Base-by-base conservation (phyloP, 495 filamentous ascomycete genomes). In the Trichoderma erinaceum region DNA sequence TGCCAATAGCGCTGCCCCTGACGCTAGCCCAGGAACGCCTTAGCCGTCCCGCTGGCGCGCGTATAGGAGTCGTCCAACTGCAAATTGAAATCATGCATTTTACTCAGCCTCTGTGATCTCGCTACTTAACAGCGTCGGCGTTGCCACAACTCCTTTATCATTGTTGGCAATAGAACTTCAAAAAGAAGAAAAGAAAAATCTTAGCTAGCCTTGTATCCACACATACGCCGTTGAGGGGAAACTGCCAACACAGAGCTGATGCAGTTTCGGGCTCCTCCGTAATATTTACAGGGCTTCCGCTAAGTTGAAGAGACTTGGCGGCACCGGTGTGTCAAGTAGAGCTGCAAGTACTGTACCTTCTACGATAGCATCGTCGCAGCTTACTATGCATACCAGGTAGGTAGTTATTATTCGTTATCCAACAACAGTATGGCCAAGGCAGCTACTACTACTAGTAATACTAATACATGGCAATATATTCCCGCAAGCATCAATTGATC, bases 11-110 rank as follows among this genome's bases (percentile, higher is more conserved):
- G 7, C 21, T 35, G 41, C 63, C 63, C 63, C 63, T 65, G 63
- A 65, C 63, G 63, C 63, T 65, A 65, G 35, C n/a, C 63, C 63
- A 12, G 35, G 21, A 65, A 43, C 18, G 21, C 63, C 21, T 27
- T 65, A 65, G 63, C 63, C 35, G n/a, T 44, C 21, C 56, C 56
- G 56, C 56, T 23, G 3, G 56, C 27, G 56, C 52, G 52, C 56
- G 27, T 61, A 61, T 21, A 21, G 48, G 16, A 18, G 48, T 21
- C 18, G 18, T 21, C 48, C 18, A 18, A 21, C 18, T 7, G 48
- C 48, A 52, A 21, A 52, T 18, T 21, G 10, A 11, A n/a, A 3
- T 11, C 21, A 38, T 52, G 48, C 44, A 16, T 21, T 52, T 23
- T 18, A 52, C 35, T 38, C 35, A 38, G 35, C 35, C 3, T 38